Evolutionary conservation across 768 basidiomycete genomes (phyloP).

Genomic region (Psilocybe cyanescens): DNA sequence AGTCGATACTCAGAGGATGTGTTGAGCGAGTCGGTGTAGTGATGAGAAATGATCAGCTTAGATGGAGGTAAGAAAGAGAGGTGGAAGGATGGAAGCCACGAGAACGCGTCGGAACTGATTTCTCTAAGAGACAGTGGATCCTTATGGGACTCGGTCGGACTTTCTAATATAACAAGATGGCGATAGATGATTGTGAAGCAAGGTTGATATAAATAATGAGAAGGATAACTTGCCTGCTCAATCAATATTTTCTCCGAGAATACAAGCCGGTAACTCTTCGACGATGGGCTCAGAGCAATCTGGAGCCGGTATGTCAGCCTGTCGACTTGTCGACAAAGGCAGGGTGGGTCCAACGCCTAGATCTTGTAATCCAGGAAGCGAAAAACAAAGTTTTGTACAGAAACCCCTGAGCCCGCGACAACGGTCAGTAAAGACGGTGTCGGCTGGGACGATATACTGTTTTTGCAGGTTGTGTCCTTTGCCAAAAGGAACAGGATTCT

Average conservation of each 20-base stretch:
- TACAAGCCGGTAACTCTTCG: background rate
- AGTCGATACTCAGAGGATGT: constrained; percentile 3
- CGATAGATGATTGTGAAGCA: constrained; percentile 15
- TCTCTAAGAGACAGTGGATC: constrained; percentile 34
- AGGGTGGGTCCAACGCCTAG: background rate
- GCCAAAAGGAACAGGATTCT: constrained; percentile 4
- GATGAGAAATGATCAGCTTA: background rate
- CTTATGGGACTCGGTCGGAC: constrained; percentile 45
- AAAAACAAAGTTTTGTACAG: background rate
- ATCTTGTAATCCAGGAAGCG: constrained; percentile 3
- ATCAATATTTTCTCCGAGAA: constrained; percentile 2
- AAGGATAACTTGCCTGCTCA: constrained; percentile 9
- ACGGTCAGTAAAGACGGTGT: constrained; percentile 6
- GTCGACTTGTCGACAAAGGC: background rate
- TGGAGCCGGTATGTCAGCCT: constrained; percentile 6
- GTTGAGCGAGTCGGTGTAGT: constrained; percentile 9
- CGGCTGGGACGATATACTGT: constrained; percentile 3
- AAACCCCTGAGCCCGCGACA: background rate
- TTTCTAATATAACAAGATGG: constrained; percentile 33
- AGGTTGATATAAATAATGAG: constrained; percentile 10
- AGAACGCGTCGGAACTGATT: constrained; percentile 18
- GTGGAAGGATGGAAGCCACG: constrained; percentile 15
- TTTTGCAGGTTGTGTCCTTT: background rate
- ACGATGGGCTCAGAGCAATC: constrained; percentile 4
- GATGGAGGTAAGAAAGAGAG: constrained; percentile 16